Percentiles rank a stretch among this genome's conserved stretches.
Conservation (phyloP, 192 early-diverging fungal genomes). For the Allomyces javanicus region DNA sequence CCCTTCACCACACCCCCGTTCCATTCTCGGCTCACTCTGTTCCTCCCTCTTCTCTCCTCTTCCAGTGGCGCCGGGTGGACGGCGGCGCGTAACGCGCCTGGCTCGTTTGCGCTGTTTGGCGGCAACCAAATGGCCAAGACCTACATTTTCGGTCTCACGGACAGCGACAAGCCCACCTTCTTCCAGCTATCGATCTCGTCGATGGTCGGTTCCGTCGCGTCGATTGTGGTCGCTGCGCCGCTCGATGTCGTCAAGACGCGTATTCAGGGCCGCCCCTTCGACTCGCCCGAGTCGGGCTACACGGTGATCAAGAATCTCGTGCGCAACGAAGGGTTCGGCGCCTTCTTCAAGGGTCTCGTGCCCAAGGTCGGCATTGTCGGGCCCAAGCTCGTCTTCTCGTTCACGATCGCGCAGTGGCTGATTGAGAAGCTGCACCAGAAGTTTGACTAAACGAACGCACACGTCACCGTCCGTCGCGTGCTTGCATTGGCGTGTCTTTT, state of each 20-base stretch:
- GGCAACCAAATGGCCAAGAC: slow-evolving; percentile 89
- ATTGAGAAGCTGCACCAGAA: slow-evolving; percentile 54
- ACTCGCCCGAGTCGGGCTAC: slow-evolving; percentile 68
- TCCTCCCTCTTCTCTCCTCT: not conserved
- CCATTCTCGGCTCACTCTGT: no score
- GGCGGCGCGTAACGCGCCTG: slow-evolving; percentile 89
- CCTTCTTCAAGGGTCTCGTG: slow-evolving; percentile 92
- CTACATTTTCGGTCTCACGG: slow-evolving; percentile 66
- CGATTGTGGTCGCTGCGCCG: slow-evolving; percentile 82
- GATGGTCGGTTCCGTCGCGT: slow-evolving; percentile 86
- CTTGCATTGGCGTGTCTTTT: no score
- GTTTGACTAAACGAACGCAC: slow-evolving; percentile 12
- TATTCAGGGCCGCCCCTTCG: slow-evolving; percentile 82
- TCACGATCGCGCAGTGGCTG: slow-evolving; percentile 88
- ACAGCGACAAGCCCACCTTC: slow-evolving; percentile 94
- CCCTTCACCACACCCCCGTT: not conserved
- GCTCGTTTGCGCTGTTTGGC: slow-evolving; percentile 90
- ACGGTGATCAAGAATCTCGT: slow-evolving; percentile 76
- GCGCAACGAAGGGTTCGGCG: slow-evolving; percentile 68
- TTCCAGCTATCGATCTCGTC: slow-evolving; percentile 93
- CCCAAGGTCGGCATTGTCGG: slow-evolving; percentile 76
- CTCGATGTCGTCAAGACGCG: slow-evolving; percentile 98
- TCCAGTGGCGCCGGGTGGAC: slow-evolving; percentile 84
- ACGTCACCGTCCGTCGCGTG: no score
- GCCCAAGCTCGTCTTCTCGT: slow-evolving; percentile 94